Base-by-base conservation (phyloP, 2,329 filamentous ascomycete genomes). In the Curvularia eragrostidis region DNA sequence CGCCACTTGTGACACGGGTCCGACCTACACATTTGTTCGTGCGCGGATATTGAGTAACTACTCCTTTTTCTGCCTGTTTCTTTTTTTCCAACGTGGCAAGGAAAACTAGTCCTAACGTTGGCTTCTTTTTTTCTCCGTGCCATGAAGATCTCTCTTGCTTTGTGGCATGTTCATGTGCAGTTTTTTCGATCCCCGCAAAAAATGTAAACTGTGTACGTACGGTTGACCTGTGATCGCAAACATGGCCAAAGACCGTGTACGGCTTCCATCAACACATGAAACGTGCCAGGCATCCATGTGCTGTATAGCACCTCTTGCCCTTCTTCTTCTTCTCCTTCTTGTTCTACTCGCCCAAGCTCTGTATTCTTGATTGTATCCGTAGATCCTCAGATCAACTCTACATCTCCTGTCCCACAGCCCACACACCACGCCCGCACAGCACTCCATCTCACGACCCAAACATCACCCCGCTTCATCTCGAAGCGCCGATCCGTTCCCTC, bases 391-490 rank as follows among this genome's bases (percentile, higher is more conserved):
- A 83, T 79, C 70, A 83, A 63, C 75, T 88, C 91, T 1, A 92
- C 86, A 73, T 93, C 91, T 13, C 91, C 90, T 84, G 88, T 91
- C 5, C 67, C 67, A 48, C 58, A 60, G 2, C 67, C 67, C 61
- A 88, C 79, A 30, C 93, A 82, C 72, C 77, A 92, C 83, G 50
- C 88, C 85, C 73, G 86, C 80, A 77, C 79, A 69, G 52, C 85
- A 82, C 61, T 87, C 82, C 74, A 91, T 72, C 59, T 80, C 74
- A 75, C 82, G 79, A 80, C 91, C 89, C 62, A 81, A 8, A 86
- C 80, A 74, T 85, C 83, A 5, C 81, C 81, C 59, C 80, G 75
- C 63, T 74, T 77, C 64, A 83, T 71, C 52, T 82, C 78, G 24
- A 81, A 75, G 38, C 73, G 68, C 19, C 69, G 81, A 63, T 90